Conservation (phyloP, 1,284 basidiomycete genomes). For the Sutorius eximius region DNA sequence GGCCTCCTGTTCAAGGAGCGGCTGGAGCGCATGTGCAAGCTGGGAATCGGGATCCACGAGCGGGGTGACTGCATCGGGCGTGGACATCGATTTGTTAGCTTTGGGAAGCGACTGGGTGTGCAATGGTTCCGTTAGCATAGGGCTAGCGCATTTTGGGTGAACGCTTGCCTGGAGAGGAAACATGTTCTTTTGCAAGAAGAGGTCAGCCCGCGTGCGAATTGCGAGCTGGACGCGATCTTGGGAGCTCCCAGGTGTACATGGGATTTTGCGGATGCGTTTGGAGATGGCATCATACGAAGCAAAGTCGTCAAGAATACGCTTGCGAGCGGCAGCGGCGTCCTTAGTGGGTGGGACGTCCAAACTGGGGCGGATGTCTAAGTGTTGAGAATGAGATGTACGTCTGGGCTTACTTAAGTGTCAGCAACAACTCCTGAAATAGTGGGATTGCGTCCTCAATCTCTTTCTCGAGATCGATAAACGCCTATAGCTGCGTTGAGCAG, state of each 20-base stretch:
- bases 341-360: slow-evolving; percentile 61
- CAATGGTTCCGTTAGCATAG: background rate
- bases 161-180: slow-evolving; percentile 68
- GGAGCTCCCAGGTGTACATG: slow-evolving; percentile 64
- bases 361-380: slow-evolving; percentile 31
- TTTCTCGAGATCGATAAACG: slow-evolving; percentile 74
- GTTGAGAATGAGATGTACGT: background rate
- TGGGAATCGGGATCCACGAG: slow-evolving; percentile 64
- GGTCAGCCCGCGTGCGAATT: slow-evolving; percentile 73
- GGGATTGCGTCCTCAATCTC: slow-evolving; percentile 71
- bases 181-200: slow-evolving; percentile 90
- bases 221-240: slow-evolving; percentile 85
- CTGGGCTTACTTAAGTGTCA: slow-evolving; percentile 50
- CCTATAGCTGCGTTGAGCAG: slow-evolving; percentile 37
- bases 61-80: slow-evolving; percentile 26
- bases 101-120: slow-evolving; percentile 59
- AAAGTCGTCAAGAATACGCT: slow-evolving; percentile 81
- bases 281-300: slow-evolving; percentile 86
- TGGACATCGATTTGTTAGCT: slow-evolving; percentile 41
- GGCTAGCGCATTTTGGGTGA: background rate
- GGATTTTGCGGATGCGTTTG: slow-evolving; percentile 78
- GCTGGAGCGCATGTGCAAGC: slow-evolving; percentile 73
- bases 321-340: slow-evolving; percentile 71
- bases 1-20: slow-evolving; percentile 87
- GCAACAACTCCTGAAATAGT: slow-evolving; percentile 68